These are phyloP conservation scores for Neckera pumila DNA, from an alignment of 225 moss, liverwort and hornwort genomes.

Conservation along the genomic window DNA sequence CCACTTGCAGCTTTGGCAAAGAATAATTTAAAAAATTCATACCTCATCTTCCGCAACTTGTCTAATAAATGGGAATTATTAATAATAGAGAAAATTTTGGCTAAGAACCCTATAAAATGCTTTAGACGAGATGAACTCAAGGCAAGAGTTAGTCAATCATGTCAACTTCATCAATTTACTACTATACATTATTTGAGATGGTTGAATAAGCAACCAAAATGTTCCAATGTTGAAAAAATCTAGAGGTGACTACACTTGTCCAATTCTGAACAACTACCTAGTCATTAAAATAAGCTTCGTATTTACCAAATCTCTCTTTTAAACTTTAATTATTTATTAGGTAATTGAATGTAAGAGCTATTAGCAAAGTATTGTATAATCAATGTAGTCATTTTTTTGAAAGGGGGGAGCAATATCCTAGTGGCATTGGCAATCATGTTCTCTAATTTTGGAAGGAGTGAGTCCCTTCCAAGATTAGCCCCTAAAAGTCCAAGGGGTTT, in stretches of 20 bases:
- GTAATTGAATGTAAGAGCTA: too few relatives aligned
- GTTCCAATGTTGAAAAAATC: neutral
- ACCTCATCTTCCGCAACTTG: neutral
- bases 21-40: neutral
- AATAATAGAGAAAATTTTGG: too few relatives aligned
- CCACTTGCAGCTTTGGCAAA: neutral
- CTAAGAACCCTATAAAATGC: neutral
- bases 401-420: neutral
- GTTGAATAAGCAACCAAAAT: neutral
- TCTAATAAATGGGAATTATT: neutral
- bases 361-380: too few relatives aligned
- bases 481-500: too few relatives aligned
- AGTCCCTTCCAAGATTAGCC: neutral
- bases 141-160: neutral
- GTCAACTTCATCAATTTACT: neutral
- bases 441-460: neutral
- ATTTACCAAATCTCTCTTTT: fast-evolving
- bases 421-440: fast-evolving
- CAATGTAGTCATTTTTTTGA: too few relatives aligned
- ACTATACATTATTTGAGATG: neutral
- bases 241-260: neutral
- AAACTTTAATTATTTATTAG: too few relatives aligned
- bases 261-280: too few relatives aligned
- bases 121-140: neutral
- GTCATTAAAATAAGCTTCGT: too few relatives aligned